phyloP scores from a whole-genome alignment of 23 red algal genomes.

The Cyanidioschyzon merolae region DNA sequence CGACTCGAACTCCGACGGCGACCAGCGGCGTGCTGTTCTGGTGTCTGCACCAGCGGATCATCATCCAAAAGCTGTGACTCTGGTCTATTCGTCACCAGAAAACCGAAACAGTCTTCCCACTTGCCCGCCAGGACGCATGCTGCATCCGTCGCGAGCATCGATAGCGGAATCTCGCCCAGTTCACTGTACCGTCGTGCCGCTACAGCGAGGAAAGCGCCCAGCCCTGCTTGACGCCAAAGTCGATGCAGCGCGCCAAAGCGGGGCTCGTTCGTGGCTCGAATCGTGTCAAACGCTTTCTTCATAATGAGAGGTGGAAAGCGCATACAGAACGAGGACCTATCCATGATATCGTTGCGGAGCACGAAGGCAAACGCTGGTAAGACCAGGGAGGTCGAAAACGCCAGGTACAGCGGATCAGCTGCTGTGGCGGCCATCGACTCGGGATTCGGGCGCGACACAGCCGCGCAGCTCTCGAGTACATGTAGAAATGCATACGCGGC shows the following conservation, averaged over 20 bases:
- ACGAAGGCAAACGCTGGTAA: neutral
- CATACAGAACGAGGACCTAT: neutral
- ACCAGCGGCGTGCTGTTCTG: neutral
- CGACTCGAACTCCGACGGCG: neutral
- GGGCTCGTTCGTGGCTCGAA: neutral
- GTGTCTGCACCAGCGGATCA: neutral
- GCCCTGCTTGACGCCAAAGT: neutral
- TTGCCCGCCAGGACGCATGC: slow-evolving; percentile 2
- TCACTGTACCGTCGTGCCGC: slow-evolving; percentile 17
- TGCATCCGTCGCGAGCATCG: slow-evolving; percentile 1
- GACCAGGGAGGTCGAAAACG: neutral
- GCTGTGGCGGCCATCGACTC: neutral
- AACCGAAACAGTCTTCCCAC: neutral
- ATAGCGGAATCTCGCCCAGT: neutral
- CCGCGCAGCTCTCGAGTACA: neutral
- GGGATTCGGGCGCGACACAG: neutral
- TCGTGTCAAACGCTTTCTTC: neutral
- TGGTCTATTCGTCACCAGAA: neutral
- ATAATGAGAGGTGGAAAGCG: neutral
- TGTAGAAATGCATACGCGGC: neutral
- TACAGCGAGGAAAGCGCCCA: neutral
- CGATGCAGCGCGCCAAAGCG: neutral
- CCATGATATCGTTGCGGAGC: neutral
- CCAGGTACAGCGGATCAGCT: neutral
- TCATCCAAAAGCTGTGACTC: neutral